A percentile compares a stretch with the other conserved stretches of the same genome.
phyloP scores from a whole-genome alignment of 2,329 filamentous ascomycete species.

The Westerdykella aurantiaca region DNA sequence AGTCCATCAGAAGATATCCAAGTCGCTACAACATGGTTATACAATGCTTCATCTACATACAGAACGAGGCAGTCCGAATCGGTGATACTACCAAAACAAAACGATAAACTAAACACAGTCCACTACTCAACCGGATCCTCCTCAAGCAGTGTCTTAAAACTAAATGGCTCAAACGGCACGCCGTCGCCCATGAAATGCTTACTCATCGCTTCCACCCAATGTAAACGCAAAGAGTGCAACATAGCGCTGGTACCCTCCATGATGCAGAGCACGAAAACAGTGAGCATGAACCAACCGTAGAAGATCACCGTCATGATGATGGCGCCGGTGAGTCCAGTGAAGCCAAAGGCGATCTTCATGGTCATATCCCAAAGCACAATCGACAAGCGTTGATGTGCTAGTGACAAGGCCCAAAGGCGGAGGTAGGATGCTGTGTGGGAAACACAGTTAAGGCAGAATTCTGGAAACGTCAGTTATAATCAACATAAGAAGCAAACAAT shows the following conservation, averaged over 20 bases:
- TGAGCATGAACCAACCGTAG: constrained; percentile 83
- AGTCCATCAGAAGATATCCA: too few species aligned
- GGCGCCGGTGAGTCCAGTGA: constrained; percentile 62
- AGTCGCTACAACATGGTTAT: too few species aligned
- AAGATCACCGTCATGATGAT: constrained; percentile 79
- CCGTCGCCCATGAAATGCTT: constrained; percentile 94
- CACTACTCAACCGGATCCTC: constrained; percentile 55
- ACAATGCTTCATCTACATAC: too few species aligned
- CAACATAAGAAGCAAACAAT: neutral
- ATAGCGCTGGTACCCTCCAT: constrained; percentile 97
- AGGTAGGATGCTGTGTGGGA: constrained; percentile 98
- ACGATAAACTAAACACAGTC: constrained; percentile 3
- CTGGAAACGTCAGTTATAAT: constrained; percentile 43
- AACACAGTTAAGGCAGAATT: constrained; percentile 98
- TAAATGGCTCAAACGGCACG: constrained; percentile 79
- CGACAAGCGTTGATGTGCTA: constrained; percentile 96
- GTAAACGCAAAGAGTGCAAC: constrained; percentile 84
- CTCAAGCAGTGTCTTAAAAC: constrained; percentile 76
- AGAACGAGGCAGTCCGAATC: too few species aligned
- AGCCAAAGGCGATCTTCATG: constrained; percentile 66
- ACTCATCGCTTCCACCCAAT: constrained; percentile 97
- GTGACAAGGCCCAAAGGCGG: constrained; percentile 93
- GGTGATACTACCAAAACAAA: too few species aligned
- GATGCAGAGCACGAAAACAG: constrained; percentile 72
- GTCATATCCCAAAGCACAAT: constrained; percentile 98